phyloP scores from a whole-genome alignment of 345 rosid species.

The Melaleuca alternifolia region DNA sequence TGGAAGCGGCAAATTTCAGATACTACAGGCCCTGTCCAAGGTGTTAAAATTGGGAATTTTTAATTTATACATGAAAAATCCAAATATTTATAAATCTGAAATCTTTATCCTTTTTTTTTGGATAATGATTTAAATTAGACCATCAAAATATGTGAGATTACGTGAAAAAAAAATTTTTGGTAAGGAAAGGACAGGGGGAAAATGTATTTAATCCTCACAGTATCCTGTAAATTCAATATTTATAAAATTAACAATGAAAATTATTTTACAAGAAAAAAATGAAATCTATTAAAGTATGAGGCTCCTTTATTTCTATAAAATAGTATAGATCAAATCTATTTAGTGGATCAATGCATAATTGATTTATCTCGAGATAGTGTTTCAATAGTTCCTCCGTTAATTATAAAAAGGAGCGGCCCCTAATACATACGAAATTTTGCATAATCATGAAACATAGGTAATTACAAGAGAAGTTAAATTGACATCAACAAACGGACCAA shows the following conservation, averaged over 20 bases:
- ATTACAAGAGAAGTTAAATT: neutral
- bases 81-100: neutral
- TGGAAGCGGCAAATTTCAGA: neutral
- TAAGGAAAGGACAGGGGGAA: too few relatives aligned
- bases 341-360: neutral
- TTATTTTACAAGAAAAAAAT: neutral
- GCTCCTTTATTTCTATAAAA: neutral
- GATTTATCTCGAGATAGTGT: neutral
- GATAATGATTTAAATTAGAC: neutral
- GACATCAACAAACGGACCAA: accelerated
- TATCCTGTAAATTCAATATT: neutral
- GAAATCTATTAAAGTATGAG: neutral
- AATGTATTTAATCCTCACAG: neutral
- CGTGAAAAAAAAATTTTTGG: too few relatives aligned
- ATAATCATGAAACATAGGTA: accelerated
- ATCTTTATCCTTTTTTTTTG: neutral
- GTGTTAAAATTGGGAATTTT: neutral
- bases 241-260: neutral
- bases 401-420: neutral
- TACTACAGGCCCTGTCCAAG: neutral
- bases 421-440: neutral
- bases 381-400: neutral
- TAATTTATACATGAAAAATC: neutral
- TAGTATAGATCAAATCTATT: neutral
- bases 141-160: accelerated